Base-by-base conservation (phyloP, 352 stramenopile genomes). In the Pythium guiyangense region DNA sequence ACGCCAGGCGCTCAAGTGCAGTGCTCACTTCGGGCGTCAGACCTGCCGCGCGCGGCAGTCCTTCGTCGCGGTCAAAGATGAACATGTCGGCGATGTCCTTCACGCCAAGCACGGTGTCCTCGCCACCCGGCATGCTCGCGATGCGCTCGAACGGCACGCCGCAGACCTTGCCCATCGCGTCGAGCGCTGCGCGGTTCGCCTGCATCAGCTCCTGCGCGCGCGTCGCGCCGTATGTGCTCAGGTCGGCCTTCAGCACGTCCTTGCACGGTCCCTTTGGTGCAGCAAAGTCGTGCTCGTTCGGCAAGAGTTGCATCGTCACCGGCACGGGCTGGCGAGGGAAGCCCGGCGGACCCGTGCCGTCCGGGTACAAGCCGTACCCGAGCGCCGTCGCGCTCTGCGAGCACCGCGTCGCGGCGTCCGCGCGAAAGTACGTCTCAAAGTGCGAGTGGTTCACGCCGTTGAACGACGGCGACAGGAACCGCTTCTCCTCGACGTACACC, bases 251-350 rank as follows among this genome's bases (percentile, higher is more conserved):
- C 37, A 88, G 55, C 2, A 75, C 79, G 25, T 57, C 65, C 20
- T 66, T 72, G 67, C 83, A 92, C 12, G 85, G 83, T 9, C 83
- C 83, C 51, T 92, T 92, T 22, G 85, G 80, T 17, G 85, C 85
- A 17, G 85, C 85, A 62, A 94, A 94, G 0, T 79, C 85, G 60
- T 94, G 85, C 53, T 94, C 85, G 55, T 94, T 92, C 57, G 77
- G 66, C 46, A 94, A 49, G 42, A 92, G 60, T 57, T 94, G 77
- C 85, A 94, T 94, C 39, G 82, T 92, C 57, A 94, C 82, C 5
- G 85, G 81, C 56, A 94, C 83, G 26, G 77, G 83, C 48, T 93
- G 73, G 47, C 78, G 78, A 25, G 67, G 63, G 55, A 90, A 94
- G 17, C 80, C 80, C 4, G 44, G 34, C 2, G 85, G 85, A 2